Conservation (phyloP, 495 filamentous ascomycete genomes). For the Niebla homalea region DNA sequence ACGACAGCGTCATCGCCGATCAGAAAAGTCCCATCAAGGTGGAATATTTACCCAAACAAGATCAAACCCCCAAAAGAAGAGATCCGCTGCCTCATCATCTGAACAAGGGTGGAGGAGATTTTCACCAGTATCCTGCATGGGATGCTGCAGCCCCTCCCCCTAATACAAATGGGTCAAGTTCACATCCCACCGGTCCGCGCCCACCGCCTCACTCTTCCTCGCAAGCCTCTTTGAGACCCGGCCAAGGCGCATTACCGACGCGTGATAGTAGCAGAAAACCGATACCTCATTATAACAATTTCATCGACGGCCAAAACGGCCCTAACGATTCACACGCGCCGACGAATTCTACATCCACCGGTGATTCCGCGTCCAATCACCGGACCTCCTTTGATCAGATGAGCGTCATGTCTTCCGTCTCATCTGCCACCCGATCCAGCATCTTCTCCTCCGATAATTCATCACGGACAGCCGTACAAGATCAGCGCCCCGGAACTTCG, state of each 20-base stretch:
- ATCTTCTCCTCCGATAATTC: conserved; percentile 51
- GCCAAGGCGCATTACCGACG: conserved; percentile 25
- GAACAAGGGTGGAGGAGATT: conserved; percentile 65
- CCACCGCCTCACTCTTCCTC: conserved; percentile 48
- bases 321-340: conserved; percentile 33
- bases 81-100: conserved; percentile 72
- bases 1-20: conserved; percentile 59
- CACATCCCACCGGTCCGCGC: conserved; percentile 53
- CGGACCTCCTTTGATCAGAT: conserved; percentile 57
- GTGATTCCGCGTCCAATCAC: conserved; percentile 56
- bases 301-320: no score
- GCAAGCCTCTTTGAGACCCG: conserved; percentile 55
- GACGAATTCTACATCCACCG: conserved; percentile 55
- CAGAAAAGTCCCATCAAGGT: conserved; percentile 56
- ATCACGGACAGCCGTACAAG: conserved; percentile 39
- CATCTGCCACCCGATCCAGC: conserved; percentile 48
- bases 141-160: conserved; percentile 28
- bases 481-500: conserved; percentile 13
- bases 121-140: conserved; percentile 78
- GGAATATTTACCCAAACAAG: conserved; percentile 60
- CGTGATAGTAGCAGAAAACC: conserved; percentile 54
- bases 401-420: conserved; percentile 48
- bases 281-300: conserved; percentile 50
- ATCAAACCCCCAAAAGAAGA: conserved; percentile 47
- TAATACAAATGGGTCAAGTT: conserved; percentile 27